These are phyloP conservation scores for Aspergillus tubingensis DNA, from an alignment of 2,329 filamentous ascomycete species.

Conservation along the genomic window DNA sequence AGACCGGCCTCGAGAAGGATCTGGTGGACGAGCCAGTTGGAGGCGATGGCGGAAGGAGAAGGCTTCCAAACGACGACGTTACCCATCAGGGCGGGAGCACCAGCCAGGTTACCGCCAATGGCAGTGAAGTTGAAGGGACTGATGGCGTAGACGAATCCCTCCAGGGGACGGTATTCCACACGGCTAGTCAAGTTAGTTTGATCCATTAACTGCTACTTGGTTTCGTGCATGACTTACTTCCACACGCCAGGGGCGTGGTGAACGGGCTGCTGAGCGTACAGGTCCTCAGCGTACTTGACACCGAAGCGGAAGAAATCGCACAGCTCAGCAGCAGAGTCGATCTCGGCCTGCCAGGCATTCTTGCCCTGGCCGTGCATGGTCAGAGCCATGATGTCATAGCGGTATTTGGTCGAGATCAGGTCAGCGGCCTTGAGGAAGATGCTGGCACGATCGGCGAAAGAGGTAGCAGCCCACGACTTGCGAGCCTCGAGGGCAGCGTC, in stretches of 20 bases:
- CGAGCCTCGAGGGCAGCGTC: constrained; percentile 83
- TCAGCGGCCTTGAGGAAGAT: constrained; percentile 97
- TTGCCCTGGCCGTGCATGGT: constrained; percentile 97
- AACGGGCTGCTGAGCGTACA: constrained; percentile 82
- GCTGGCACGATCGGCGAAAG: constrained; percentile 87
- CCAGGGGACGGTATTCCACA: constrained; percentile 82
- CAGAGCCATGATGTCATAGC: constrained; percentile 93
- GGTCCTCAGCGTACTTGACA: constrained; percentile 87
- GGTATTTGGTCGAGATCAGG: constrained; percentile 85
- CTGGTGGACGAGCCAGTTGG: constrained; percentile 86
- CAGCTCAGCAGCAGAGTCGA: constrained; percentile 89
- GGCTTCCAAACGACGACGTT: constrained; percentile 98
- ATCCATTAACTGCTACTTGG: neutral
- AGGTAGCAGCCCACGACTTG: constrained; percentile 78
- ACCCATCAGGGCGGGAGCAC: constrained; percentile 81
- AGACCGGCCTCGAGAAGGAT: constrained; percentile 90
- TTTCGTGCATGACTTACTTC: constrained; percentile 58
- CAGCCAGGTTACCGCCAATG: constrained; percentile 83
- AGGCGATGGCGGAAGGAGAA: constrained; percentile 84
- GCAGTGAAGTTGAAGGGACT: constrained; percentile 97
- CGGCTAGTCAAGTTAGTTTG: constrained; percentile 49
- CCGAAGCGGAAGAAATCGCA: constrained; percentile 90
- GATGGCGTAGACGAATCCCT: constrained; percentile 94
- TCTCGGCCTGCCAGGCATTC: constrained; percentile 99
- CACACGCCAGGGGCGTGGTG: constrained; percentile 83